phyloP scores from a whole-genome alignment of 345 rosid species.

The Crucihimalaya himalaica region DNA sequence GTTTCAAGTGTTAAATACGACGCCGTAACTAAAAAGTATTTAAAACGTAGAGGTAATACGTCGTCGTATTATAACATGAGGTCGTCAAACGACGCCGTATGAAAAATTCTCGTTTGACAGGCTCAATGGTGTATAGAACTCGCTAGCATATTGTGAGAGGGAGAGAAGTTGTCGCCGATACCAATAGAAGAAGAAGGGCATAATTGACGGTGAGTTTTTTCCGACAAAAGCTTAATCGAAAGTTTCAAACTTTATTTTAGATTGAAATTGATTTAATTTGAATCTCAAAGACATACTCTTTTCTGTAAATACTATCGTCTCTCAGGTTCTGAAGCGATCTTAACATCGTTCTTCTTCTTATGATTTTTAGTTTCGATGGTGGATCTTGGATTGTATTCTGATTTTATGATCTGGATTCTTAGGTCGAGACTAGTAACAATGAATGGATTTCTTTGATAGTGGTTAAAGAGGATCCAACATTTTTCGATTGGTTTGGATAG shows the following conservation, averaged over 20 bases:
- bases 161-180: slow-evolving; percentile 28
- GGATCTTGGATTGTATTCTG: slow-evolving; percentile 17
- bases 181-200: slow-evolving; percentile 22
- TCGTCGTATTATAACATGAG: background rate
- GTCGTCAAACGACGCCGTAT: slow-evolving; percentile 29
- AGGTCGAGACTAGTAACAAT: background rate
- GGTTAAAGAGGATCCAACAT: background rate
- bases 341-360: background rate
- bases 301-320: background rate
- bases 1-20: background rate
- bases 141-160: background rate
- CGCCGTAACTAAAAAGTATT: background rate
- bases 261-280: background rate
- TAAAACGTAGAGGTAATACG: background rate
- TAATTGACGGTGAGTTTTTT: slow-evolving; percentile 26
- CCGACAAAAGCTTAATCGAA: slow-evolving; percentile 24
- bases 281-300: background rate
- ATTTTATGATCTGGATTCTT: background rate
- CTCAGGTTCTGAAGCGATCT: slow-evolving; percentile 15
- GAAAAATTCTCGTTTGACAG: no score
- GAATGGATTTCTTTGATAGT: background rate
- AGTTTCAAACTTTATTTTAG: background rate
- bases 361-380: slow-evolving; percentile 10
- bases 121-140: no score
- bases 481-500: background rate